Conservation (phyloP, 2,329 filamentous ascomycete species). For the Aspergillus sp. region DNA sequence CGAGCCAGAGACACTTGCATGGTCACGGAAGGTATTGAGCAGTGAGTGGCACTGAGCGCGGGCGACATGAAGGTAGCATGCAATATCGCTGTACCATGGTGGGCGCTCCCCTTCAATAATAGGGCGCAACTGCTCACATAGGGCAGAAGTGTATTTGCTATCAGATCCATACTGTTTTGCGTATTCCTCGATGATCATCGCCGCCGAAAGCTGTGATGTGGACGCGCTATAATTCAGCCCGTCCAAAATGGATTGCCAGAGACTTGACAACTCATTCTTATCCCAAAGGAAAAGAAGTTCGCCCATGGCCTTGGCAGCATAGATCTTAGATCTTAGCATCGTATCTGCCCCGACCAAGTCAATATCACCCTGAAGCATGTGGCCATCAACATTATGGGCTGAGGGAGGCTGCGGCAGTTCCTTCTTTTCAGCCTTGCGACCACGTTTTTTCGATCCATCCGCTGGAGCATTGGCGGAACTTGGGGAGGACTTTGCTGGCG, state of each 20-base stretch:
- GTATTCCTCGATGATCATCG: slow-evolving; percentile 85
- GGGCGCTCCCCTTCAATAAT: slow-evolving; percentile 82
- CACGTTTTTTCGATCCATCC: slow-evolving; percentile 68
- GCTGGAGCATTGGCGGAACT: slow-evolving; percentile 45
- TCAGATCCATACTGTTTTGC: slow-evolving; percentile 53
- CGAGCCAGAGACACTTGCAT: slow-evolving; percentile 72
- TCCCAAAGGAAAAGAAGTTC: slow-evolving; percentile 77
- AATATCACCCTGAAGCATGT: slow-evolving; percentile 96
- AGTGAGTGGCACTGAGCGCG: slow-evolving; percentile 89
- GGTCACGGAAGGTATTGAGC: slow-evolving; percentile 86
- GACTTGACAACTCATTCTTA: slow-evolving; percentile 45
- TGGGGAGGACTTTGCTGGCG: slow-evolving; percentile 42
- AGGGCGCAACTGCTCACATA: slow-evolving; percentile 62
- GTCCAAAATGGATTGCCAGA: slow-evolving; percentile 66
- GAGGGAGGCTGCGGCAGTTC: slow-evolving; percentile 64
- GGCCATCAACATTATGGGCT: slow-evolving; percentile 94
- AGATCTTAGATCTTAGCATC: slow-evolving; percentile 85
- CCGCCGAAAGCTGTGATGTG: slow-evolving; percentile 79
- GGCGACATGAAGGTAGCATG: slow-evolving; percentile 83
- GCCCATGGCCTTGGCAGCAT: slow-evolving; percentile 80
- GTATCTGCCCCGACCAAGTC: slow-evolving; percentile 89
- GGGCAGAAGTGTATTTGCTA: slow-evolving; percentile 31
- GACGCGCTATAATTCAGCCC: slow-evolving; percentile 71
- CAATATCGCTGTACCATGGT: slow-evolving; percentile 80
- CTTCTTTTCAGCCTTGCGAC: slow-evolving; percentile 79